These are phyloP conservation scores for Cyberlindnera euphorbiiphila DNA, from an alignment of 805 yeast genomes.

Conservation along the genomic window DNA sequence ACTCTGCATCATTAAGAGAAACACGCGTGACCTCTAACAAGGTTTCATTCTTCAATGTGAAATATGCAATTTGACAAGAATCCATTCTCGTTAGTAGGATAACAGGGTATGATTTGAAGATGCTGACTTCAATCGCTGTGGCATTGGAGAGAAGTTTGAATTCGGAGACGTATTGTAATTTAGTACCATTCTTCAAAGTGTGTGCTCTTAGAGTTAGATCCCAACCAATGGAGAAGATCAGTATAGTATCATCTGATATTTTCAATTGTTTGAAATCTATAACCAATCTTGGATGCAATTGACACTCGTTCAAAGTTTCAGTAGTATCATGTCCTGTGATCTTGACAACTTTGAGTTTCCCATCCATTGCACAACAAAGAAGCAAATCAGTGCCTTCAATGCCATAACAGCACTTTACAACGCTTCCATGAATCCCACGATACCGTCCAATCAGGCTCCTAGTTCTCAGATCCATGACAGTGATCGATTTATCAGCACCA, in stretches of 20 bases:
- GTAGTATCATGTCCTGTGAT: slow-evolving; percentile 12
- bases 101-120: slow-evolving; percentile 30
- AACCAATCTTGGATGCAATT: slow-evolving; percentile 38
- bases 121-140: slow-evolving; percentile 43
- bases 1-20: slow-evolving; percentile 72
- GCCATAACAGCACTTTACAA: slow-evolving; percentile 34
- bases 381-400: slow-evolving; percentile 27
- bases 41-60: slow-evolving; percentile 19
- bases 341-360: slow-evolving; percentile 33
- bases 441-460: slow-evolving; percentile 5
- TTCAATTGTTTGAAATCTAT: slow-evolving; percentile 30
- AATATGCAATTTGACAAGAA: slow-evolving; percentile 52
- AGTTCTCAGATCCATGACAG: slow-evolving; percentile 17
- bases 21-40: slow-evolving; percentile 40
- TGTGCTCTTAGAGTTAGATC: slow-evolving; percentile 44
- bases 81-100: slow-evolving; percentile 58
- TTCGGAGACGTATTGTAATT: slow-evolving; percentile 21
- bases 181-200: slow-evolving; percentile 24
- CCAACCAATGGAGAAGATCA: slow-evolving; percentile 56
- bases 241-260: slow-evolving; percentile 25
- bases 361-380: slow-evolving; percentile 52
- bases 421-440: slow-evolving; percentile 22
- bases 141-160: slow-evolving; percentile 47
- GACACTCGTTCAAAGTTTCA: slow-evolving; percentile 17
- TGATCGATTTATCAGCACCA: slow-evolving; percentile 18